These are phyloP conservation scores for Graphiopsis chlorocephala DNA, from an alignment of 2,329 filamentous ascomycete genomes.

Conservation along the genomic window DNA sequence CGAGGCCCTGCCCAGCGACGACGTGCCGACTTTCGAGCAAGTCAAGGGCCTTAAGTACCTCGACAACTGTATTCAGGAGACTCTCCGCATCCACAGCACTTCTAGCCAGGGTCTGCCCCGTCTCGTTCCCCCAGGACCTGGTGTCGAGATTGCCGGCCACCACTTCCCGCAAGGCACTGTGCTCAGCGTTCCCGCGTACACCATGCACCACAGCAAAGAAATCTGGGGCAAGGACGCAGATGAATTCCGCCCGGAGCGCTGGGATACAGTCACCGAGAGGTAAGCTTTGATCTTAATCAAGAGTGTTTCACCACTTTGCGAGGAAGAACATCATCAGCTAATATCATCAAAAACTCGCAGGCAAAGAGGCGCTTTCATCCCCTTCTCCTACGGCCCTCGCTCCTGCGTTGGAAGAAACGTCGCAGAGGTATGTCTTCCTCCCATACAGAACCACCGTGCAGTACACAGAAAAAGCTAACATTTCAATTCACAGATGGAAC, in stretches of 20 bases:
- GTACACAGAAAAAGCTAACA: neutral
- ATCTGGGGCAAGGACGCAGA: slow-evolving; percentile 43
- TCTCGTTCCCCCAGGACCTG: slow-evolving; percentile 62
- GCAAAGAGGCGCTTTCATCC: slow-evolving; percentile 41
- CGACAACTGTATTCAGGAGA: slow-evolving; percentile 73
- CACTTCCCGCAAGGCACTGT: slow-evolving; percentile 59
- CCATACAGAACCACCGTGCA: too few relatives aligned
- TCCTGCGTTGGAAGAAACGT: slow-evolving; percentile 45
- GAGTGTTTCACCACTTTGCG: neutral
- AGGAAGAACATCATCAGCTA: neutral
- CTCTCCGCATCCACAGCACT: slow-evolving; percentile 81
- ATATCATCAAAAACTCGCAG: neutral
- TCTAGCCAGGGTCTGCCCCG: slow-evolving; percentile 83
- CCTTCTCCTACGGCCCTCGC: slow-evolving; percentile 43
- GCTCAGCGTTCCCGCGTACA: slow-evolving; percentile 41
- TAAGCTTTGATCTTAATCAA: neutral
- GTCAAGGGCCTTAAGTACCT: slow-evolving; percentile 76
- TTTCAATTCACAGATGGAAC: slow-evolving; percentile 34
- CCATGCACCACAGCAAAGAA: slow-evolving; percentile 40
- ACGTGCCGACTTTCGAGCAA: slow-evolving; percentile 68
- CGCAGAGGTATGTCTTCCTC: slow-evolving; percentile 28
- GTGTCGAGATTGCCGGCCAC: slow-evolving; percentile 63
- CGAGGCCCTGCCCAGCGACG: slow-evolving; percentile 57
- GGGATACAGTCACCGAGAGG: slow-evolving; percentile 39
- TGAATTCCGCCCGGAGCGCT: slow-evolving; percentile 40